These are phyloP conservation scores for Neurospora sp. DNA, from an alignment of 495 filamentous ascomycete genomes.

Conservation along the genomic window DNA sequence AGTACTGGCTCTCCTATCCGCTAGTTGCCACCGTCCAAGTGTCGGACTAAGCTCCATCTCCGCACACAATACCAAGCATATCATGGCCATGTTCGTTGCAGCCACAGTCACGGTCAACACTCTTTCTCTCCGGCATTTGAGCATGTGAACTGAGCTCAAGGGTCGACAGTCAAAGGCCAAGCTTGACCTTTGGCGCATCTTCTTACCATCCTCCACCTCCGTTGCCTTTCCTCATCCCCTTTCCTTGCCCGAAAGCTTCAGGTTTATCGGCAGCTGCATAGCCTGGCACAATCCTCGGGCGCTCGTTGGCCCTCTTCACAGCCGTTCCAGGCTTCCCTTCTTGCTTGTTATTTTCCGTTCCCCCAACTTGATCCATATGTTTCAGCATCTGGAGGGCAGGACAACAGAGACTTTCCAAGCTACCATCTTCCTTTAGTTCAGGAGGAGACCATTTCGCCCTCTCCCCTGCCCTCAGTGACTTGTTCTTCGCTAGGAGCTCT, in stretches of 20 bases:
- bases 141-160: too few relatives aligned
- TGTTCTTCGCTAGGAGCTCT: conserved; percentile 26
- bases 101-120: too few relatives aligned
- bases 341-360: conserved; percentile 18
- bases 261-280: not conserved
- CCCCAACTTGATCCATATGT: conserved; percentile 27
- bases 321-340: not conserved
- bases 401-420: conserved; percentile 16
- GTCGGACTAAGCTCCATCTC: not conserved
- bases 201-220: not conserved
- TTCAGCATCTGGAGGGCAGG: conserved; percentile 22
- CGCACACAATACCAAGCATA: not conserved
- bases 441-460: conserved; percentile 27
- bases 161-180: not conserved
- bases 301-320: not conserved
- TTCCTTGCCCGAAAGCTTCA: not conserved
- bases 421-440: conserved; percentile 11
- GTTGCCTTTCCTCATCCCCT: not conserved
- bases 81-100: too few relatives aligned
- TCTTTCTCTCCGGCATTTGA: too few relatives aligned
- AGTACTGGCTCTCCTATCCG: too few relatives aligned
- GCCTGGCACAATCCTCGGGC: not conserved
- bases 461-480: conserved; percentile 26
- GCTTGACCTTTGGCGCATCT: not conserved
- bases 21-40: too few relatives aligned